A percentile compares a stretch with the other conserved stretches of the same genome.
Evolutionary conservation across 78 protist species (phyloP).

Genomic region (Dictyostelium citrinum): DNA sequence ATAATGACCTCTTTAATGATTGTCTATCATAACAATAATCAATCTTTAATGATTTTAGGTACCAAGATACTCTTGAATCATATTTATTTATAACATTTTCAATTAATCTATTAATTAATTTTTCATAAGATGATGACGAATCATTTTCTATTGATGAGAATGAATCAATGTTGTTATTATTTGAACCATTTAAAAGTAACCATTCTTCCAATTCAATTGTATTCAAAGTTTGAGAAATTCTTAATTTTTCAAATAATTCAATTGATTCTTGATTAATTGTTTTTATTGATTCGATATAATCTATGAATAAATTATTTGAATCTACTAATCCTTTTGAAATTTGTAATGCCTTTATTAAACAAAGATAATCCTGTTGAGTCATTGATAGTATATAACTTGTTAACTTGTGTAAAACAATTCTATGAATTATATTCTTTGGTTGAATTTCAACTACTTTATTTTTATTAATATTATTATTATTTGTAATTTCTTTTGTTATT

Average conservation of each 20-base stretch:
- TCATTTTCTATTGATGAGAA: neutral
- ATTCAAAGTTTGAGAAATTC: neutral
- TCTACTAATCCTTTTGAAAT: neutral
- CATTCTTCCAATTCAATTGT: neutral
- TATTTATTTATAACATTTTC: slow-evolving; percentile 1
- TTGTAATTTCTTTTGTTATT: neutral
- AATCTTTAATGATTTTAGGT: neutral
- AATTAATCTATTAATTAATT: neutral
- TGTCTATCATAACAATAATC: slow-evolving; percentile 51
- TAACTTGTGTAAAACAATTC: neutral
- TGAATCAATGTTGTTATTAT: no score
- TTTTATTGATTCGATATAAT: neutral
- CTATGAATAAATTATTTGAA: neutral
- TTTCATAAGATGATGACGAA: neutral
- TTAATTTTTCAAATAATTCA: neutral
- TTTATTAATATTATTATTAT: neutral
- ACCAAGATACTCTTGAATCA: slow-evolving; percentile 45
- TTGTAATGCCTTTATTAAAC: neutral
- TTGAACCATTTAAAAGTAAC: neutral
- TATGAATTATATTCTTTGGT: neutral
- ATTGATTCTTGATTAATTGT: neutral
- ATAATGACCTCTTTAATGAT: slow-evolving; percentile 8
- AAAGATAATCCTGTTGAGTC: neutral
- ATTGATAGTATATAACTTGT: neutral
- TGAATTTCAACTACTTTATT: no score